Percentiles rank a stretch among this genome's conserved stretches.
These are phyloP conservation scores for Solanum rostratum DNA, from an alignment of 257 asterid genomes.

Conservation along the genomic window DNA sequence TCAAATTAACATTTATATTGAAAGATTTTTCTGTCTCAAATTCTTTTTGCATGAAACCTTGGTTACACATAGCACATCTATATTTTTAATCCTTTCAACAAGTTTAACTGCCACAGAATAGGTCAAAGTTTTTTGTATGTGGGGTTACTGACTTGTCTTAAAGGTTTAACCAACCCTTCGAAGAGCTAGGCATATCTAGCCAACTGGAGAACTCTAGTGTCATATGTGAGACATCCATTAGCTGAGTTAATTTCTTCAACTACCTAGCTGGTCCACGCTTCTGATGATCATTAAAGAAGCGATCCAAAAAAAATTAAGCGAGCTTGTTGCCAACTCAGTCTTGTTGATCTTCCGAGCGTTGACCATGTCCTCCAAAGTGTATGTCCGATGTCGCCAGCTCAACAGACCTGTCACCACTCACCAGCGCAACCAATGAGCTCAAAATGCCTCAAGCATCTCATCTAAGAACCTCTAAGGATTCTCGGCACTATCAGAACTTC, in stretches of 20 bases:
- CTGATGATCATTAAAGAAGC: neutral
- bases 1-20: neutral
- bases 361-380: neutral
- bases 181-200: neutral
- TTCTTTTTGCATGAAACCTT: too few species aligned
- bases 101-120: neutral
- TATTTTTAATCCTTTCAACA: neutral
- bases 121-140: neutral
- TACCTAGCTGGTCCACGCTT: neutral
- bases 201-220: too few species aligned
- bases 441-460: neutral
- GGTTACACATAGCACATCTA: neutral
- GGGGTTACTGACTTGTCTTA: neutral
- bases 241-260: neutral
- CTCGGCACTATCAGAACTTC: neutral
- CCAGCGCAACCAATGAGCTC: neutral
- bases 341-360: too few species aligned
- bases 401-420: neutral
- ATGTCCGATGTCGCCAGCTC: too few species aligned
- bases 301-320: neutral
- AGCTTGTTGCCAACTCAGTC: neutral
- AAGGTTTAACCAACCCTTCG: neutral
- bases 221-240: neutral
- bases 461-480: neutral
- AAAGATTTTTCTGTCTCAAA: too few species aligned